Evolutionary conservation across 2,329 filamentous ascomycete species (phyloP).

Genomic region (Botrytis cinerea): DNA sequence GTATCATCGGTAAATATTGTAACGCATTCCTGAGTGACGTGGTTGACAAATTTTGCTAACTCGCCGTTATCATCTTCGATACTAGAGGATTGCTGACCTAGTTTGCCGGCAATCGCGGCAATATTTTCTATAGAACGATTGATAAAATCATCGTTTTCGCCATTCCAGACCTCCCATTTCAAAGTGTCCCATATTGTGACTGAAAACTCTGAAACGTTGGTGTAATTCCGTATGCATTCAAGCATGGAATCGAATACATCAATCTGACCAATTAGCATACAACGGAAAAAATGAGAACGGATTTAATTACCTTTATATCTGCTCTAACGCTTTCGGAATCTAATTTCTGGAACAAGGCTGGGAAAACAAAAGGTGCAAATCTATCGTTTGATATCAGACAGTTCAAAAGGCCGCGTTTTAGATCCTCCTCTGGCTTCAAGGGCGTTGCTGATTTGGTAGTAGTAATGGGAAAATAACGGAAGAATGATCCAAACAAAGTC

Average conservation of each 20-base stretch:
- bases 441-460: slow-evolving; percentile 27
- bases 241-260: slow-evolving; percentile 35
- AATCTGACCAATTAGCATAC: slow-evolving; percentile 35
- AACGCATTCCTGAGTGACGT: slow-evolving; percentile 26
- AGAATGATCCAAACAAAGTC: slow-evolving; percentile 36
- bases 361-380: slow-evolving; percentile 36
- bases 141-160: slow-evolving; percentile 39
- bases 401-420: slow-evolving; percentile 32
- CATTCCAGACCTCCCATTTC: slow-evolving; percentile 42
- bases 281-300: not conserved
- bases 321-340: slow-evolving; percentile 36
- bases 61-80: slow-evolving; percentile 21
- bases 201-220: slow-evolving; percentile 31
- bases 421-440: slow-evolving; percentile 27
- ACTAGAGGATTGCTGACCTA: slow-evolving; percentile 18
- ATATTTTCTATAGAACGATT: slow-evolving; percentile 35
- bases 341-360: slow-evolving; percentile 33
- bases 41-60: slow-evolving; percentile 25
- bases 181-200: slow-evolving; percentile 40
- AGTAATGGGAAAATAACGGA: slow-evolving; percentile 40
- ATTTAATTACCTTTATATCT: slow-evolving; percentile 36
- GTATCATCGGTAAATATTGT: slow-evolving; percentile 18
- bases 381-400: slow-evolving; percentile 37
- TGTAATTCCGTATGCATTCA: slow-evolving; percentile 32
- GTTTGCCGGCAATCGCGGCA: slow-evolving; percentile 27